Conservation (phyloP, 1,139 yeast species). For the Nakaseomyces delphensis region DNA sequence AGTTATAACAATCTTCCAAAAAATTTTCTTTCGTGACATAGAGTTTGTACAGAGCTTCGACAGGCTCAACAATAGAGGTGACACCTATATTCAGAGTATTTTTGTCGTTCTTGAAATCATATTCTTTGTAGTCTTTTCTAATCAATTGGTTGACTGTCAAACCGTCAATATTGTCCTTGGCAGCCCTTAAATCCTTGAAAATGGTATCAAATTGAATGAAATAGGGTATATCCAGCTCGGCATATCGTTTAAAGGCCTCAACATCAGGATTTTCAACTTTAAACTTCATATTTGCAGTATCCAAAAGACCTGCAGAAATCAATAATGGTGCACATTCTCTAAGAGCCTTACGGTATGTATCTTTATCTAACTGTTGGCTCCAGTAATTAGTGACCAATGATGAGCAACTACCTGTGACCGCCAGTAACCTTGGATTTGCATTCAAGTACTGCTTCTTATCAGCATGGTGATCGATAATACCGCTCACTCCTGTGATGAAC, state of each 20-base stretch:
- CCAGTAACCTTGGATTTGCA: constrained; percentile 50
- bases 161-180: constrained; percentile 57
- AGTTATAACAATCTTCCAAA: constrained; percentile 34
- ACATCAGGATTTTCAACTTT: constrained; percentile 52
- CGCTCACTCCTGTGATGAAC: constrained; percentile 38
- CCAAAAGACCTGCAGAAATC: constrained; percentile 62
- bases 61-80: constrained; percentile 61
- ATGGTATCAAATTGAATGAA: background rate
- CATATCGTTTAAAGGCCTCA: constrained; percentile 33
- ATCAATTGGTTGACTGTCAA: constrained; percentile 52
- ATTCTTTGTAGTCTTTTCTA: constrained; percentile 77
- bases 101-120: constrained; percentile 37
- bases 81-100: constrained; percentile 47
- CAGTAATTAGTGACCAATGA: constrained; percentile 63
- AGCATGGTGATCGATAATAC: constrained; percentile 80
- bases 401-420: constrained; percentile 64
- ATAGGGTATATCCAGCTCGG: constrained; percentile 7
- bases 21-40: constrained; percentile 32
- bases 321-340: constrained; percentile 43
- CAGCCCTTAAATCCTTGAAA: constrained; percentile 39
- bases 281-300: constrained; percentile 55
- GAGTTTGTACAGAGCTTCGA: constrained; percentile 45
- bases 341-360: constrained; percentile 11
- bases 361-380: constrained; percentile 30
- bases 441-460: constrained; percentile 48